phyloP scores from a whole-genome alignment of 2,329 filamentous ascomycete genomes.

The Stagonosporopsis chrysanthemi region DNA sequence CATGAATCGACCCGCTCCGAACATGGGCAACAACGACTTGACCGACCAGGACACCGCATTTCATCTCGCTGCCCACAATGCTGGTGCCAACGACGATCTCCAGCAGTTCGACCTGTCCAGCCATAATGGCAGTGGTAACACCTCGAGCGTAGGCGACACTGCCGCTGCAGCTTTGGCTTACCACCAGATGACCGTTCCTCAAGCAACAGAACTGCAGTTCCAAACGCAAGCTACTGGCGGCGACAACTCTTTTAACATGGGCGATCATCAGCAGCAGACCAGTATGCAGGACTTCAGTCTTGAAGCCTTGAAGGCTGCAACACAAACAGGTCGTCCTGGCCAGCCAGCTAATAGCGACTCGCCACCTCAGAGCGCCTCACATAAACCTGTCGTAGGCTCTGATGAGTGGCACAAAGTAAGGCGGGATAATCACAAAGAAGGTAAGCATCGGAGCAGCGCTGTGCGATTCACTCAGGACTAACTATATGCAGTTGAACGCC shows the following conservation, averaged over 20 bases:
- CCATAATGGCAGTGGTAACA: conserved; percentile 62
- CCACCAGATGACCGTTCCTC: conserved; percentile 64
- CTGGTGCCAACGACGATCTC: conserved; percentile 53
- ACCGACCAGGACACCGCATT: conserved; percentile 49
- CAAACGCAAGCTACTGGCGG: conserved; percentile 54
- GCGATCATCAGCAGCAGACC: conserved; percentile 52
- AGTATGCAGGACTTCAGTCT: conserved; percentile 53
- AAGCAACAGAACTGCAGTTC: conserved; percentile 63
- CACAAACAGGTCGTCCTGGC: conserved; percentile 56
- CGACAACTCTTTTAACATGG: conserved; percentile 55
- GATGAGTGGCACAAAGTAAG: conserved; percentile 98
- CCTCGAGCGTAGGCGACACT: conserved; percentile 62
- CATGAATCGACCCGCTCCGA: conserved; percentile 47
- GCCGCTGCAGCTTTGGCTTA: conserved; percentile 65
- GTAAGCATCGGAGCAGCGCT: conserved; percentile 58
- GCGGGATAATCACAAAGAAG: conserved; percentile 99
- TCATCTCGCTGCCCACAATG: conserved; percentile 52
- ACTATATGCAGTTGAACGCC: conserved; percentile 77
- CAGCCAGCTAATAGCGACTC: conserved; percentile 45
- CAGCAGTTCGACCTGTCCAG: conserved; percentile 51
- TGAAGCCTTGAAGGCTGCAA: conserved; percentile 59
- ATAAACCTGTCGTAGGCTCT: conserved; percentile 89
- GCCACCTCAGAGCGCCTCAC: conserved; percentile 41
- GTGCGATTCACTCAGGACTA: conserved; percentile 2
- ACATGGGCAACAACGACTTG: conserved; percentile 42